A percentile compares a stretch with the other conserved stretches of the same genome.
Conservation (phyloP, 78 protist species). For the Dictyostelium brefeldianum region DNA sequence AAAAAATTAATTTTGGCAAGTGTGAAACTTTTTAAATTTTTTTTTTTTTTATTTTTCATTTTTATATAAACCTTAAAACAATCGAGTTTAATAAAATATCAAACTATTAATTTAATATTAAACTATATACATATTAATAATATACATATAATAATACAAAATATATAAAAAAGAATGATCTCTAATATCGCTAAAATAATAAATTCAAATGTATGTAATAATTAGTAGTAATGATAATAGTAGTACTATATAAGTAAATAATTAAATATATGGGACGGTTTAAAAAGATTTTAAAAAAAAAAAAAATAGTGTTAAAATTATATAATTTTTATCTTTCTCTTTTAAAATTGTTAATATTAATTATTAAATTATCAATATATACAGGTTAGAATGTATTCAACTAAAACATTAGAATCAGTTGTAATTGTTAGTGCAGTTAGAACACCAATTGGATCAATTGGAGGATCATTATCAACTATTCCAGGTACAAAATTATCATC, state of each 20-base stretch:
- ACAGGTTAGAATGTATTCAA: conserved; percentile 12
- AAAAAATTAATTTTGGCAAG: no score
- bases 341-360: background rate
- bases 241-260: no score
- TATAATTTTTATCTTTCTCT: background rate
- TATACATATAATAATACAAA: background rate
- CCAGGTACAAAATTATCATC: conserved; percentile 93
- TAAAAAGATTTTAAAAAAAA: background rate
- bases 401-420: conserved; percentile 49
- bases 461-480: conserved; percentile 80
- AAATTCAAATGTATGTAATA: conserved; percentile 4
- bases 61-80: background rate
- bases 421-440: conserved; percentile 93
- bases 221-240: background rate
- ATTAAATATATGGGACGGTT: no score
- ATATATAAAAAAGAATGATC: background rate
- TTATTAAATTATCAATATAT: background rate
- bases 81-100: background rate
- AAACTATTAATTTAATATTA: background rate
- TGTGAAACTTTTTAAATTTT: background rate
- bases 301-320: background rate
- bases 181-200: background rate
- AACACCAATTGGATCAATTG: conserved; percentile 94
- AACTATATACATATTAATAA: no score
- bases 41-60: background rate